phyloP scores from a whole-genome alignment of 768 basidiomycete genomes.

The Suillus subalutaceus region DNA sequence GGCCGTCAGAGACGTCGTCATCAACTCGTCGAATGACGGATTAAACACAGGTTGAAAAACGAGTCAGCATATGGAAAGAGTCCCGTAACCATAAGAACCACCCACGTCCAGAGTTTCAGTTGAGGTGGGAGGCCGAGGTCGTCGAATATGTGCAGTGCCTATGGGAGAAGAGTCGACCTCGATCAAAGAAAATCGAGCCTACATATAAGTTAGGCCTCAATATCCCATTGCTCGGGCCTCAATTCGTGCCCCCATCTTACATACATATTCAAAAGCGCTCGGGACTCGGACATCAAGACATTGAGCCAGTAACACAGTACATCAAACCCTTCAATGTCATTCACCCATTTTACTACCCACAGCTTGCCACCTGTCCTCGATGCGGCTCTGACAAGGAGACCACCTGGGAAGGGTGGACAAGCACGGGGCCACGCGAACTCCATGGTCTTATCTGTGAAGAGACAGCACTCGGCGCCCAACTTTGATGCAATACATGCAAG shows the following conservation, averaged over 20 bases:
- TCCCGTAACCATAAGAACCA: conserved; percentile 1
- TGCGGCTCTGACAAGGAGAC: neutral
- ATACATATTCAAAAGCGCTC: conserved; percentile 11
- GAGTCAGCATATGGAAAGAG: conserved; percentile 5
- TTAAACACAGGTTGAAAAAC: conserved; percentile 5
- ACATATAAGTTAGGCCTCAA: conserved; percentile 1
- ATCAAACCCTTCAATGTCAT: neutral
- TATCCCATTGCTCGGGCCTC: conserved; percentile 25
- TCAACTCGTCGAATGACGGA: too few relatives aligned
- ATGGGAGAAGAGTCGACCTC: conserved; percentile 8
- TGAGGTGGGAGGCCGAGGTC: conserved; percentile 25
- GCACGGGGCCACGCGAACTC: neutral
- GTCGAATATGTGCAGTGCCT: conserved; percentile 25
- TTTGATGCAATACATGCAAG: neutral
- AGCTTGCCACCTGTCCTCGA: too few relatives aligned
- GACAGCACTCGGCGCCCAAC: neutral
- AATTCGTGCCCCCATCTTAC: conserved; percentile 24
- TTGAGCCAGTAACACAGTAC: neutral
- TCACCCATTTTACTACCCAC: neutral
- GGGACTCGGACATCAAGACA: too few relatives aligned
- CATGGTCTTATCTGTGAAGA: neutral
- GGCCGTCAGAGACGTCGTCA: neutral
- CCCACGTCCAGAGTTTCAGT: conserved; percentile 15
- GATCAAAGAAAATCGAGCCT: conserved; percentile 10
- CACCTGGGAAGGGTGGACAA: neutral